A percentile compares a stretch with the other conserved stretches of the same genome.
Evolutionary conservation across 78 protist genomes (phyloP).

Genomic region (Trichosphaerium sp.): DNA sequence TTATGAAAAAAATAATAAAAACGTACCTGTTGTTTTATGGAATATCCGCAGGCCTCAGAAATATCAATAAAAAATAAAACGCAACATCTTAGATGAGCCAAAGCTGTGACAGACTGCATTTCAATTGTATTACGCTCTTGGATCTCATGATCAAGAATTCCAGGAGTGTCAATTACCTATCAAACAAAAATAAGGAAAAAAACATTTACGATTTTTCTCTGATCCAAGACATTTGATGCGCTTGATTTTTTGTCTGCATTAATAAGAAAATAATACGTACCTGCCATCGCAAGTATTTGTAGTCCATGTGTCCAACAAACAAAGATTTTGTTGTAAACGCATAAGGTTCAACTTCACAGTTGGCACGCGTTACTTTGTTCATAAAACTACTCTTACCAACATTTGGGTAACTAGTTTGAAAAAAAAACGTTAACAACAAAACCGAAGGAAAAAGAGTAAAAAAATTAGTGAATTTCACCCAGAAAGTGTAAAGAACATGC

Average conservation of each 20-base stretch:
- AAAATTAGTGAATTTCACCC: not conserved
- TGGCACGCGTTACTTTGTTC: conserved; percentile 94
- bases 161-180: conserved; percentile 98
- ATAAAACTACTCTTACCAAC: conserved; percentile 97
- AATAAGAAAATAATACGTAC: not conserved
- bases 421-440: not conserved
- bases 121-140: conserved; percentile 98
- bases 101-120: conserved; percentile 99
- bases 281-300: conserved; percentile 91
- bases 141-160: conserved; percentile 95
- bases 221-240: not conserved
- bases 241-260: not conserved
- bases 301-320: conserved; percentile 97
- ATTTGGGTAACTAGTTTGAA: conserved; percentile 89
- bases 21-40: conserved; percentile 80
- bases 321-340: conserved; percentile 99
- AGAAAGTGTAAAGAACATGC: not conserved
- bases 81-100: conserved; percentile 92
- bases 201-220: not conserved
- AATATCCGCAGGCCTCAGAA: conserved; percentile 89
- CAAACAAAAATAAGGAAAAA: not conserved
- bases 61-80: conserved; percentile 91
- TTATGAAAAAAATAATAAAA: not conserved
- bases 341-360: conserved; percentile 99
- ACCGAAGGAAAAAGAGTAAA: not conserved